Conservation (phyloP, 2,329 filamentous ascomycete species). For the Amphichorda felina region DNA sequence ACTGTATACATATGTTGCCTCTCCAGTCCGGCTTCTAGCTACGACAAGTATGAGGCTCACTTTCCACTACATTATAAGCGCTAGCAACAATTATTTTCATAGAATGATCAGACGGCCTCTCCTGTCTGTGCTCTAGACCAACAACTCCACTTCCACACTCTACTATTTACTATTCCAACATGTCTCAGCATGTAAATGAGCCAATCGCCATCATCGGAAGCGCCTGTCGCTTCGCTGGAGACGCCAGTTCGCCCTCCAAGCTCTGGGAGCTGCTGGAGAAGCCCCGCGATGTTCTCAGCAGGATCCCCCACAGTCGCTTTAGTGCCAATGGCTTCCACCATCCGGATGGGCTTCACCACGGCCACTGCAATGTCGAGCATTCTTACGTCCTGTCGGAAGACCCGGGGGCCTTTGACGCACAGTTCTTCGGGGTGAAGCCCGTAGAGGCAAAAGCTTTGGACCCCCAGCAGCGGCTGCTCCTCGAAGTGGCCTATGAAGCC, state of each 20-base stretch:
- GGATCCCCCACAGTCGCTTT: constrained; percentile 12
- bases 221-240: constrained; percentile 24
- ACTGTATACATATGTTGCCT: no score
- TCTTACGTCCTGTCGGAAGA: constrained; percentile 13
- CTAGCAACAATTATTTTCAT: no score
- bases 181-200: no score
- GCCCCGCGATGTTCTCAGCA: constrained; percentile 20
- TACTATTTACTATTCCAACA: no score
- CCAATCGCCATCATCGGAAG: constrained; percentile 28
- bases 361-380: constrained; percentile 8
- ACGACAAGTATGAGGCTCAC: no score
- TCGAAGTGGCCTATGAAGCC: constrained; percentile 10
- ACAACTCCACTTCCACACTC: no score
- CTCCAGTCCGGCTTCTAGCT: no score
- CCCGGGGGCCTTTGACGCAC: not conserved
- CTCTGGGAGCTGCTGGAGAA: constrained; percentile 20
- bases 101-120: no score
- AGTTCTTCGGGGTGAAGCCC: constrained; percentile 4
- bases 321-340: constrained; percentile 12
- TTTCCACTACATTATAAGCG: no score
- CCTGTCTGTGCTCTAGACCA: no score
- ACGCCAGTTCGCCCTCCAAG: constrained; percentile 16
- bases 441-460: constrained; percentile 4
- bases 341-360: constrained; percentile 17
- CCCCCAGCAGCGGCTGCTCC: constrained; percentile 7